Evolutionary conservation across 768 basidiomycete genomes (phyloP).

Genomic region (Kwoniella sp.): DNA sequence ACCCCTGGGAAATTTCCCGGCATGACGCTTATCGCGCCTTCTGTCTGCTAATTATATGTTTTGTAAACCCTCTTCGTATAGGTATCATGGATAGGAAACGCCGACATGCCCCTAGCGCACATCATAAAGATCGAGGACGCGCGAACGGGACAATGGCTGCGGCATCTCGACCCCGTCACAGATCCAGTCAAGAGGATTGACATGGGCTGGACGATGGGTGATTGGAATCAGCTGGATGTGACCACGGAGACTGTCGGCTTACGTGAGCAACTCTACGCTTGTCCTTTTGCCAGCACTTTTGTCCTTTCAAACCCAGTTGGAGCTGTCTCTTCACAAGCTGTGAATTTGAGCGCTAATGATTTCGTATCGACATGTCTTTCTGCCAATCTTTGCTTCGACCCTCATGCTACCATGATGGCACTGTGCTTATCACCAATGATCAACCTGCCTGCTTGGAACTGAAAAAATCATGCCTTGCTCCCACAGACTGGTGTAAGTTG

Average conservation of each 20-base stretch:
- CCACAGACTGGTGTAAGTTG: conserved; percentile 53
- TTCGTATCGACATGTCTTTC: background rate
- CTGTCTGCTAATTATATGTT: too few relatives aligned
- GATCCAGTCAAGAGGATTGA: conserved; percentile 55
- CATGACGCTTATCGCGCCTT: too few relatives aligned
- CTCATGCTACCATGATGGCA: too few relatives aligned
- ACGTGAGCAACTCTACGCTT: too few relatives aligned
- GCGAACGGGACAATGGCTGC: conserved; percentile 56
- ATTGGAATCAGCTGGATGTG: conserved; percentile 56
- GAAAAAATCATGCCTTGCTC: too few relatives aligned
- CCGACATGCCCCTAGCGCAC: conserved; percentile 55
- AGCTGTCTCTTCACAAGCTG: background rate
- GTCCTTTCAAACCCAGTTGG: too few relatives aligned
- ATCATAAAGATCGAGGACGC: conserved; percentile 56
- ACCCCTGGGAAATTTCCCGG: too few relatives aligned
- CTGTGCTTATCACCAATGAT: too few relatives aligned
- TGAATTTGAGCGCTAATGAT: too few relatives aligned
- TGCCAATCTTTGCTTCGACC: background rate
- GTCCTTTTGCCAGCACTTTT: too few relatives aligned
- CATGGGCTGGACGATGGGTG: conserved; percentile 57
- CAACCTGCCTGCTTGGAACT: too few relatives aligned
- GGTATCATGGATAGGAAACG: conserved; percentile 56
- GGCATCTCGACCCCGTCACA: conserved; percentile 53
- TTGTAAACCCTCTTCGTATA: too few relatives aligned
- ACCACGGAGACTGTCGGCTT: conserved; percentile 52